phyloP scores from a whole-genome alignment of 345 rosid species.

The Cardamine occulta region DNA sequence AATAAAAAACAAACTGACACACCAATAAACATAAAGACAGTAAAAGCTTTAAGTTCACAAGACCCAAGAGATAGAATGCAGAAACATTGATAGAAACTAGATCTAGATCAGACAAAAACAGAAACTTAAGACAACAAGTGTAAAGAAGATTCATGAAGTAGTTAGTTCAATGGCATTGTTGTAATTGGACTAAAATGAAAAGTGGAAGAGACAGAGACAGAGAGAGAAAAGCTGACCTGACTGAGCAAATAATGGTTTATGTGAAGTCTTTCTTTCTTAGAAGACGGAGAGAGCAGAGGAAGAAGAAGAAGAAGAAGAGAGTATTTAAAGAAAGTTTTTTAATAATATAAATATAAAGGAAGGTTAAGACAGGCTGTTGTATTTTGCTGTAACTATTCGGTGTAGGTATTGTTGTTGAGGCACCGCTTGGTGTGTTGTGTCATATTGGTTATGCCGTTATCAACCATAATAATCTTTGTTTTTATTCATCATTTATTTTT shows the following conservation, averaged over 20 bases:
- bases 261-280: slow-evolving; percentile 13
- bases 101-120: slow-evolving; percentile 41
- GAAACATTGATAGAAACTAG: slow-evolving; percentile 34
- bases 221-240: slow-evolving; percentile 38
- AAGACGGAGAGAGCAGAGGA: slow-evolving; percentile 38
- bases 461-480: background rate
- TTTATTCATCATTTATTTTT: background rate
- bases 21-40: slow-evolving; percentile 13
- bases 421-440: background rate
- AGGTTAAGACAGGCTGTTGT: slow-evolving; percentile 37
- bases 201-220: slow-evolving; percentile 21
- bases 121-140: slow-evolving; percentile 33
- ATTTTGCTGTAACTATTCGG: slow-evolving; percentile 18
- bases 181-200: background rate
- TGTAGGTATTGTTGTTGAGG: slow-evolving; percentile 26
- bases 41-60: slow-evolving; percentile 18
- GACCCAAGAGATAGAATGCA: slow-evolving; percentile 22
- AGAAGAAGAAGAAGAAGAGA: slow-evolving; percentile 38
- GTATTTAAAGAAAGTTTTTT: slow-evolving; percentile 36
- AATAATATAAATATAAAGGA: slow-evolving; percentile 13
- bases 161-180: slow-evolving; percentile 36
- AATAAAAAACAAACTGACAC: slow-evolving; percentile 17
- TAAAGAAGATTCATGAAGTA: slow-evolving; percentile 8
- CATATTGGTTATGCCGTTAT: background rate
- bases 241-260: slow-evolving; percentile 18